These are phyloP conservation scores for Aspergillus caelatus DNA, from an alignment of 2,329 filamentous ascomycete species.

Conservation along the genomic window DNA sequence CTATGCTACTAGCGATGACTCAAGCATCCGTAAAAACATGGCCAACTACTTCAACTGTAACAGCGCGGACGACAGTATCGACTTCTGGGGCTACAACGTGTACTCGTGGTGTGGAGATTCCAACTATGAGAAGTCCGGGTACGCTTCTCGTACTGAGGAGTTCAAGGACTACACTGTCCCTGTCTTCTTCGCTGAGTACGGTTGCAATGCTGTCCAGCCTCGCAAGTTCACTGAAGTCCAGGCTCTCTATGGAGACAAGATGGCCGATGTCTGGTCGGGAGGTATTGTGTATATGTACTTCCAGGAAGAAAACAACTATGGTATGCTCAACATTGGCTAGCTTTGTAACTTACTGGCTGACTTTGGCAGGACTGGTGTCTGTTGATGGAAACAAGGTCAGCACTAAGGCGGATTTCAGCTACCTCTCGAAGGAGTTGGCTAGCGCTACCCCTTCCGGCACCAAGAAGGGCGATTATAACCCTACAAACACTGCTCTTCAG, in stretches of 20 bases:
- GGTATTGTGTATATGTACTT: slow-evolving; percentile 99
- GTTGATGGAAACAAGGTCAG: slow-evolving; percentile 66
- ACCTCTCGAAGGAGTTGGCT: slow-evolving; percentile 69
- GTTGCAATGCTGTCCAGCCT: slow-evolving; percentile 75
- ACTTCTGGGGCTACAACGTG: slow-evolving; percentile 99
- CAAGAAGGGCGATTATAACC: slow-evolving; percentile 67
- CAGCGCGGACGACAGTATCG: slow-evolving; percentile 66
- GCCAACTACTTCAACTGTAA: slow-evolving; percentile 95
- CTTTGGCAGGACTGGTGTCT: slow-evolving; percentile 48
- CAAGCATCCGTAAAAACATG: slow-evolving; percentile 75
- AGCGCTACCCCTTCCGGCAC: slow-evolving; percentile 67
- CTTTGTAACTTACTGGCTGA: not conserved
- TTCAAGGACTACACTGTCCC: slow-evolving; percentile 87
- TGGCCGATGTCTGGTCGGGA: slow-evolving; percentile 85
- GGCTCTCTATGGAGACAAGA: slow-evolving; percentile 75
- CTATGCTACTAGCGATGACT: slow-evolving; percentile 92
- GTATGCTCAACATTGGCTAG: slow-evolving; percentile 43
- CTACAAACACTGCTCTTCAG: slow-evolving; percentile 67
- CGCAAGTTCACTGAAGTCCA: slow-evolving; percentile 83
- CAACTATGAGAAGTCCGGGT: slow-evolving; percentile 74
- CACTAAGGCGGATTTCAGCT: slow-evolving; percentile 73
- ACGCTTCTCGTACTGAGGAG: slow-evolving; percentile 76
- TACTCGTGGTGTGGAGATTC: slow-evolving; percentile 97
- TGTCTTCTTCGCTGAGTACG: slow-evolving; percentile 96
- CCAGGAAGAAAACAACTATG: slow-evolving; percentile 85